Conservation (phyloP, 129 eudicot genomes). For the Arctium minus region DNA sequence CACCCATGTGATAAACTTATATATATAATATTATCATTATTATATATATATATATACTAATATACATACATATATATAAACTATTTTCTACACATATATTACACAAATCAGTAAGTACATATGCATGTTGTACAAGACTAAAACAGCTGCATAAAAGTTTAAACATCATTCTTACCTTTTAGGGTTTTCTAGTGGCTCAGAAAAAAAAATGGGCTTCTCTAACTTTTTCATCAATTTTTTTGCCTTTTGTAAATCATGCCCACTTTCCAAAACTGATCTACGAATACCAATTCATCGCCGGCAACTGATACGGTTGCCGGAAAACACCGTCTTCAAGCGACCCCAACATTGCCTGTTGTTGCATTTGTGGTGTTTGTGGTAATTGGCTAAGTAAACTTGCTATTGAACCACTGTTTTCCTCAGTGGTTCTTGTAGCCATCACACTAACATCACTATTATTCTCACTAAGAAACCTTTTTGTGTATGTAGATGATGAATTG, state of each 20-base stretch:
- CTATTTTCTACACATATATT: conserved; percentile 10
- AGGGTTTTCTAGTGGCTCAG: conserved; percentile 23
- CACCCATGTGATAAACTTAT: background rate
- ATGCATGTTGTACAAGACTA: conserved; percentile 19
- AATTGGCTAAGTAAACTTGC: conserved; percentile 59
- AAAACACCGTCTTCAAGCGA: conserved; percentile 62
- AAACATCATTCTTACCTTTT: conserved; percentile 44
- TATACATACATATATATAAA: background rate
- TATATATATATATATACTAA: background rate
- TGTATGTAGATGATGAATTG: conserved; percentile 28
- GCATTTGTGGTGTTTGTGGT: conserved; percentile 52
- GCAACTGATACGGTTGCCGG: conserved; percentile 55
- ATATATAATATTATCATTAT: background rate
- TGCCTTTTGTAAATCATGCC: conserved; percentile 2
- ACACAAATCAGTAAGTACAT: conserved; percentile 10
- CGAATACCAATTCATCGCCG: conserved; percentile 70
- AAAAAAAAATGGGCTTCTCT: background rate
- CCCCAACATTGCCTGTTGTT: conserved; percentile 69
- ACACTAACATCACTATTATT: conserved; percentile 29
- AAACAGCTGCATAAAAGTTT: conserved; percentile 13
- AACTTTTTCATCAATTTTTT: background rate
- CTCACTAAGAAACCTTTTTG: conserved; percentile 47
- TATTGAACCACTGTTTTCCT: conserved; percentile 44
- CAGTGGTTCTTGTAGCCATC: conserved; percentile 19
- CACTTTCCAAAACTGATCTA: conserved; percentile 32